These are phyloP conservation scores for Panaeolus papilionaceus DNA, from an alignment of 768 basidiomycete genomes.

Conservation along the genomic window DNA sequence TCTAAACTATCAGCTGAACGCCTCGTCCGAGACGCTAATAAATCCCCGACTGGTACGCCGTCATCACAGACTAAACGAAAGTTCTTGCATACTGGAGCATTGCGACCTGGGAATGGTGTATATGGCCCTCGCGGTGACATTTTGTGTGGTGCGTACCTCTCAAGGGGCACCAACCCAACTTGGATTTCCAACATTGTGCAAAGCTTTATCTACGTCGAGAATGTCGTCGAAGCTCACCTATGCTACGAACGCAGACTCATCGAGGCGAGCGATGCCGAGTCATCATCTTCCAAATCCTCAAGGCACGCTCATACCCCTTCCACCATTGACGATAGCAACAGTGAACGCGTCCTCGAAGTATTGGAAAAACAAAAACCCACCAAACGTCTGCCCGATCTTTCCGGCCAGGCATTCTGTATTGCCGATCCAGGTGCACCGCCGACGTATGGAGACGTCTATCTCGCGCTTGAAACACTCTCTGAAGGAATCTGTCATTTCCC, in stretches of 20 bases:
- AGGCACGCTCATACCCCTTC: not conserved
- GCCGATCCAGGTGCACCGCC: constrained; percentile 69
- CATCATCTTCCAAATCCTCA: not conserved
- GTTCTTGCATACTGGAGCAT: constrained; percentile 68
- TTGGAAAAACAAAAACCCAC: constrained; percentile 44
- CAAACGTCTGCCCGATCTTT: constrained; percentile 62
- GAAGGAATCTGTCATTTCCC: constrained; percentile 64
- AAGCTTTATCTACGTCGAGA: constrained; percentile 78
- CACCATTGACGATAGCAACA: not conserved
- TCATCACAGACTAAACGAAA: constrained; percentile 9
- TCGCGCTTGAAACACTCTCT: constrained; percentile 57
- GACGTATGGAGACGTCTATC: constrained; percentile 70
- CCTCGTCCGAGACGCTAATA: constrained; percentile 46
- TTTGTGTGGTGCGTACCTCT: constrained; percentile 67
- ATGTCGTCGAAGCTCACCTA: constrained; percentile 74
- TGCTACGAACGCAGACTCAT: constrained; percentile 76
- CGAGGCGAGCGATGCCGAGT: constrained; percentile 4
- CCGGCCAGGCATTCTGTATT: constrained; percentile 73
- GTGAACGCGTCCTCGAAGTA: not conserved
- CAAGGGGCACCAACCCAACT: constrained; percentile 62
- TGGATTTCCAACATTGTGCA: constrained; percentile 67
- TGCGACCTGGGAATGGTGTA: constrained; percentile 81
- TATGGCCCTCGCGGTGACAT: constrained; percentile 81
- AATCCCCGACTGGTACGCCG: constrained; percentile 31
- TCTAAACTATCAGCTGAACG: constrained; percentile 67